Base-by-base conservation (phyloP, 768 basidiomycete genomes). In the Dacryopinax spathularia region DNA sequence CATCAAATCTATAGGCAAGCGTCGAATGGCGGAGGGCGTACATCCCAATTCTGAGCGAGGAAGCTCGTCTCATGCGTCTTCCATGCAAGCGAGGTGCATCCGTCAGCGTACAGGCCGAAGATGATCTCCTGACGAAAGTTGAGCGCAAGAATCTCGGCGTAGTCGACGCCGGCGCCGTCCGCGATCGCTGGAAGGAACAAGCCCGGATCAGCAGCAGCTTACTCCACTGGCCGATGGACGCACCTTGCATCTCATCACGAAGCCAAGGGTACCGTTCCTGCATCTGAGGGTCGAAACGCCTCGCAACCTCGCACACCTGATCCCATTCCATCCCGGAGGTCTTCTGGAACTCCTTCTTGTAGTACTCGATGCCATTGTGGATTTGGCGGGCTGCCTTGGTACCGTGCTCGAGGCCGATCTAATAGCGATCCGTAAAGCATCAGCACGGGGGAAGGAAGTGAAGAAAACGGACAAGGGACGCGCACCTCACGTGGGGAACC, bases 31-130 rank as follows among this genome's bases (percentile, higher is more conserved):
- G 48, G 31, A 56, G 13, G 22, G 48, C 48, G 48, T 56, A 56
- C 48, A 56, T 56, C 48, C 48, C 48, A 56, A 20, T 56, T 56
- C 25, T 56, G 48, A 13, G 48, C 48, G 29, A 56, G 48, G 48
- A 56, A 56, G 48, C 48, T 56, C 48, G 48, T 56, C 48, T 56
- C 48, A 31, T 10, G 12, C 25, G 48, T 56, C 48, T 56, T 56
- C 48, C 48, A 56, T 22, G 48, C 48, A 22, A 56, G 29, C 7
- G 48, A 56, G 5, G 48, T 56, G 25, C 48, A 56, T 5, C 48
- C 48, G 20, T 56, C 48, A 56, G 13, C 10, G 48, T 56, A 56
- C 13, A 56, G 22, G 25, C 48, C 48, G 31, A 56, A 56, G 48
- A 56, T 56, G 48, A 56, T 31, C 48, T 56, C 48, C 25, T 56